phyloP scores from a whole-genome alignment of 2,329 filamentous ascomycete species.

The Immersiporthe knoxdaviesiana region DNA sequence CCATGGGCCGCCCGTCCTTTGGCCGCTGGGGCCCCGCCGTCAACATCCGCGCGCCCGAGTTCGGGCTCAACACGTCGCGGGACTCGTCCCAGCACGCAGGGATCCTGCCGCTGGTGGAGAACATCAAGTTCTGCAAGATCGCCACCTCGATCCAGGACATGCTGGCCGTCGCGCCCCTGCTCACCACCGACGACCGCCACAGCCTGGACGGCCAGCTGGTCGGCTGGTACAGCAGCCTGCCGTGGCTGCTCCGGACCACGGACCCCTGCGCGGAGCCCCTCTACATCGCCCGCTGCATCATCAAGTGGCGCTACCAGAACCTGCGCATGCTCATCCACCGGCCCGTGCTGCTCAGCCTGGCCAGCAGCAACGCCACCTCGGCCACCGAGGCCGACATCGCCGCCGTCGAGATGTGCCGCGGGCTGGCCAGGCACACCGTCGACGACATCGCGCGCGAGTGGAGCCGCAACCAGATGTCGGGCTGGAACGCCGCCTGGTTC shows the following conservation, averaged over 20 bases:
- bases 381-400: constrained; percentile 64
- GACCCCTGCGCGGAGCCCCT: constrained; percentile 73
- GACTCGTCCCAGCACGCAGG: constrained; percentile 64
- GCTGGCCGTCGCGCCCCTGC: constrained; percentile 69
- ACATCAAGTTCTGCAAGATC: constrained; percentile 79
- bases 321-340: constrained; percentile 76
- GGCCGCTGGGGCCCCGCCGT: constrained; percentile 70
- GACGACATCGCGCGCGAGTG: constrained; percentile 73
- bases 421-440: constrained; percentile 71
- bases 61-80: constrained; percentile 48
- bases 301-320: constrained; percentile 84
- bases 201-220: constrained; percentile 69
- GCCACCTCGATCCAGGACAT: constrained; percentile 77
- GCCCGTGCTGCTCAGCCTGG: constrained; percentile 69
- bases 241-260: constrained; percentile 64
- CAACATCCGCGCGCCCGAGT: constrained; percentile 65
- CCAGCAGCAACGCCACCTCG: constrained; percentile 57
- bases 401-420: constrained; percentile 69
- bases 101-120: constrained; percentile 73
- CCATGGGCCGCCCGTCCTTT: constrained; percentile 70
- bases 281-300: constrained; percentile 70
- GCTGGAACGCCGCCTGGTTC: constrained; percentile 83
- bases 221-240: constrained; percentile 73
- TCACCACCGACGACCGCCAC: constrained; percentile 68
- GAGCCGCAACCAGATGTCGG: constrained; percentile 73